Conservation (phyloP, 2,329 filamentous ascomycete genomes). For the Calonectria naviculata region DNA sequence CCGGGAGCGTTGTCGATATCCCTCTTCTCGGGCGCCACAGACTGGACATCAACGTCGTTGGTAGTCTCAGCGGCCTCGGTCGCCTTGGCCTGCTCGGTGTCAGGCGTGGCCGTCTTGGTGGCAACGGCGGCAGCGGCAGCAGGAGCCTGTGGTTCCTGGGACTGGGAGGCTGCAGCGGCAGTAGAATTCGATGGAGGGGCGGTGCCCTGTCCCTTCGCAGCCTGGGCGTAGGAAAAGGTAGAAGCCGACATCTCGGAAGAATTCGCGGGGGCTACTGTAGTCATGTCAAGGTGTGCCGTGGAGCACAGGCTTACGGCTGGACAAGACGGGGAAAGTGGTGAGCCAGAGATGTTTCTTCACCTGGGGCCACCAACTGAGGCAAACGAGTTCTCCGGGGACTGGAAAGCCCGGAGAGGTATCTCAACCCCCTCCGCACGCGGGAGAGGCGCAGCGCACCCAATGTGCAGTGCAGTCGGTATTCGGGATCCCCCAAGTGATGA, state of each 20-base stretch:
- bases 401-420: constrained; percentile 33
- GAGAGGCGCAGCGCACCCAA: constrained; percentile 39
- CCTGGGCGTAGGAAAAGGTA: constrained; percentile 94
- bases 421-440: constrained; percentile 38
- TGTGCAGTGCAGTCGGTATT: constrained; percentile 33
- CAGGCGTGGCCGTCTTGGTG: constrained; percentile 36
- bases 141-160: constrained; percentile 43
- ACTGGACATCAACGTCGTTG: constrained; percentile 35
- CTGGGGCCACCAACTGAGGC: constrained; percentile 25
- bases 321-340: constrained; percentile 28
- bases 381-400: constrained; percentile 32
- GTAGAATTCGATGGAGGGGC: constrained; percentile 44
- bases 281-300: constrained; percentile 40
- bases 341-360: constrained; percentile 35
- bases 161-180: constrained; percentile 35
- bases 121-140: constrained; percentile 38
- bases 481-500: constrained; percentile 34
- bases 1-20: constrained; percentile 47
- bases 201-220: constrained; percentile 81
- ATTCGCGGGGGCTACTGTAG: constrained; percentile 40
- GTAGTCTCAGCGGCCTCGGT: constrained; percentile 38
- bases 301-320: constrained; percentile 29
- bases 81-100: constrained; percentile 39
- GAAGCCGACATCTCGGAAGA: constrained; percentile 64
- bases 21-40: constrained; percentile 45